Conservation (phyloP, 2,329 filamentous ascomycete genomes). For the Sclerotinia minor region DNA sequence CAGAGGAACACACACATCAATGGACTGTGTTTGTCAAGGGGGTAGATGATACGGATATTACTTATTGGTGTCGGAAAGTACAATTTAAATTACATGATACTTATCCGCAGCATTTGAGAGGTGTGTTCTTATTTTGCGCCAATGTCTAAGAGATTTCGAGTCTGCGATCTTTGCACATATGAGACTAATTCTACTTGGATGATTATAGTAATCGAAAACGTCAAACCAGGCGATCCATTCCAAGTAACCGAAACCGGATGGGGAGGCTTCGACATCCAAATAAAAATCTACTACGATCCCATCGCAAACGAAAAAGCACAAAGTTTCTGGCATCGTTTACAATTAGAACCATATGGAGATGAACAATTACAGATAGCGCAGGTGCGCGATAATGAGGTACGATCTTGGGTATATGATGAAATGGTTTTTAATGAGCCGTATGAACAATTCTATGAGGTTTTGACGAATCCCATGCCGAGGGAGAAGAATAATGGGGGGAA, state of each 20-base stretch:
- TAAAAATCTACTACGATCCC: constrained; percentile 89
- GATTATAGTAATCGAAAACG: constrained; percentile 65
- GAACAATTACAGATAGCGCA: constrained; percentile 65
- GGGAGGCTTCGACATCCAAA: constrained; percentile 96
- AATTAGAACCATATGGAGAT: constrained; percentile 85
- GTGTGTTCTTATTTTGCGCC: constrained; percentile 42
- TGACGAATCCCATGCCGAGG: constrained; percentile 66
- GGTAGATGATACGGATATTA: constrained; percentile 84
- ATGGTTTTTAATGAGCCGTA: constrained; percentile 97
- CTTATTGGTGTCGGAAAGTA: constrained; percentile 93
- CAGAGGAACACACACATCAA: constrained; percentile 91
- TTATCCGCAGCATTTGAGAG: constrained; percentile 86
- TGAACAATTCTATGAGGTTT: constrained; percentile 82
- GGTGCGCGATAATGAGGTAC: constrained; percentile 62
- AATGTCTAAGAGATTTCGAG: no score
- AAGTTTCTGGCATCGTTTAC: constrained; percentile 90
- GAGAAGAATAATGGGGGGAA: constrained; percentile 51
- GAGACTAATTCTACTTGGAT: not conserved
- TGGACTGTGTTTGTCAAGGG: constrained; percentile 95
- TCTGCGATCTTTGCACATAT: not conserved
- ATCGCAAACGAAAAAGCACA: constrained; percentile 91
- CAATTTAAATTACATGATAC: constrained; percentile 99
- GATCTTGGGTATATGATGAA: constrained; percentile 85
- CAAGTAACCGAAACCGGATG: constrained; percentile 90
- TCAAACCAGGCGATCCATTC: constrained; percentile 64